Evolutionary conservation across 1,284 basidiomycete genomes (phyloP).

Genomic region (Tylopilus sp.): DNA sequence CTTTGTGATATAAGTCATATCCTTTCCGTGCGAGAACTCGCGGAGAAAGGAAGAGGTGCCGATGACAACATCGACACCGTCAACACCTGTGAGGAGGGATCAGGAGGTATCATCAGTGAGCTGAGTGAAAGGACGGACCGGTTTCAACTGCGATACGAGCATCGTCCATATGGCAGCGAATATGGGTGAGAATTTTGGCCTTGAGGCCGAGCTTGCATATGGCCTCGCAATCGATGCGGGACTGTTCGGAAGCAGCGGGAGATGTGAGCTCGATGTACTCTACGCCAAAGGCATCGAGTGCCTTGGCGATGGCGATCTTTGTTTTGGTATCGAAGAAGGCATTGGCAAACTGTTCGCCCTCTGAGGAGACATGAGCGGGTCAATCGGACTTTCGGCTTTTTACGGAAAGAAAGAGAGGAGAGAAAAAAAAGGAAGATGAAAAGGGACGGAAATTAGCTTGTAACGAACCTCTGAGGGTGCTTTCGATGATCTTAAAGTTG

Average conservation of each 20-base stretch:
- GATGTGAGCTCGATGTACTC: constrained; percentile 99
- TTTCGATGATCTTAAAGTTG: constrained; percentile 97
- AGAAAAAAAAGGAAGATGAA: neutral
- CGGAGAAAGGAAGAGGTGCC: constrained; percentile 98
- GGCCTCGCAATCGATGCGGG: constrained; percentile 90
- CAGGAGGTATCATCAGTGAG: neutral
- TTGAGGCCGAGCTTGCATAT: constrained; percentile 99
- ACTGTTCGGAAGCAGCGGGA: constrained; percentile 96
- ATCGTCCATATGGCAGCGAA: constrained; percentile 99
- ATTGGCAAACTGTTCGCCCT: constrained; percentile 99
- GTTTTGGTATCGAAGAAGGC: constrained; percentile 99
- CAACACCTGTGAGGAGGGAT: constrained; percentile 62
- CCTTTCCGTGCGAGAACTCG: constrained; percentile 99
- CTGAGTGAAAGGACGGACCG: constrained; percentile 46
- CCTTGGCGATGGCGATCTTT: constrained; percentile 99
- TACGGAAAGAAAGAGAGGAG: neutral
- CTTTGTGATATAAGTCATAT: constrained; percentile 99
- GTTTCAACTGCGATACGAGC: constrained; percentile 98
- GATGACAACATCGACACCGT: constrained; percentile 99
- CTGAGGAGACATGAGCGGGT: constrained; percentile 40
- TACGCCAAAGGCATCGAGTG: constrained; percentile 95
- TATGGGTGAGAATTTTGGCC: constrained; percentile 97
- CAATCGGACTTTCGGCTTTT: constrained; percentile 13
- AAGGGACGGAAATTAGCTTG: neutral
- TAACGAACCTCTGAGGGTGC: constrained; percentile 79